phyloP scores from a whole-genome alignment of 305 asterid species.

The Fraxinus dipetala region DNA sequence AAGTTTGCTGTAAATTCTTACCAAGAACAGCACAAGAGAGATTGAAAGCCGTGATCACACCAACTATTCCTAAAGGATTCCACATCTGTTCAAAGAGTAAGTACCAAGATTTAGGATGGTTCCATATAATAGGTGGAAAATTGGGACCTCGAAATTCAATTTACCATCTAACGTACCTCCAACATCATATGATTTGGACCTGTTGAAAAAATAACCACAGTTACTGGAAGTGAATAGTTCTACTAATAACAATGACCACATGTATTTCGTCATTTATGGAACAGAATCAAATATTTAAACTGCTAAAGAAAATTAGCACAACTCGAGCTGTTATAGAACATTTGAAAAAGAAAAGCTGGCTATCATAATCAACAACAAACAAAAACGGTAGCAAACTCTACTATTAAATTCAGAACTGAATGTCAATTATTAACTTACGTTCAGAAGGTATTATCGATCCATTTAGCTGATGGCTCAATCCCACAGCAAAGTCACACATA shows the following conservation, averaged over 20 bases:
- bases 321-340: background rate
- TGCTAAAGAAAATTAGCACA: background rate
- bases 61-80: conserved; percentile 96
- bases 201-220: conserved; percentile 33
- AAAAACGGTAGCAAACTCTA: background rate
- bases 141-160: conserved; percentile 14
- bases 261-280: background rate
- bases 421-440: conserved; percentile 45
- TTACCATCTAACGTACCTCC: conserved; percentile 61
- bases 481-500: conserved; percentile 98
- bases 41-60: conserved; percentile 92
- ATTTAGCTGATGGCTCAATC: conserved; percentile 93
- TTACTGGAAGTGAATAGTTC: background rate
- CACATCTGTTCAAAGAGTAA: conserved; percentile 59
- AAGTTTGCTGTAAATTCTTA: conserved; percentile 30
- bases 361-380: background rate
- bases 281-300: background rate
- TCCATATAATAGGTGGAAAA: background rate
- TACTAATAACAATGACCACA: background rate
- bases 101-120: conserved; percentile 19
- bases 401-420: background rate
- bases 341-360: background rate
- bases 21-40: conserved; percentile 99
- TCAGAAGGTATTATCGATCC: conserved; percentile 94
- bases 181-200: conserved; percentile 96